phyloP scores from a whole-genome alignment of 225 moss, liverwort and hornwort genomes.

The Thuidium tamariscinum region DNA sequence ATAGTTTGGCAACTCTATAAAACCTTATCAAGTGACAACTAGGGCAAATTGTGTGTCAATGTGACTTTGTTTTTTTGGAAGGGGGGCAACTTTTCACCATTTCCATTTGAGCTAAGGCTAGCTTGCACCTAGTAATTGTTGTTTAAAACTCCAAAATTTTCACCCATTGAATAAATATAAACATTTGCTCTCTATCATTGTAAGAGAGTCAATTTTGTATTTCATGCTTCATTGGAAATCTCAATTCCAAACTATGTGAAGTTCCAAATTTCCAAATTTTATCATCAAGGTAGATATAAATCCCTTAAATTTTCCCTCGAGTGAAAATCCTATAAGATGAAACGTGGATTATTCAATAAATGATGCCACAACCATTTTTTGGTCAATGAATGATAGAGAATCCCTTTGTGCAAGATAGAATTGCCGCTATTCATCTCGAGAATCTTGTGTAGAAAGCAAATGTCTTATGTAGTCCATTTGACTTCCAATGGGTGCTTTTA shows the following conservation, averaged over 20 bases:
- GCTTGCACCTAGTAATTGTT: accelerated
- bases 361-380: no score
- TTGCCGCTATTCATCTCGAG: no score
- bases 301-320: accelerated
- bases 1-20: no score
- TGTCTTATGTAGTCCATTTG: no score
- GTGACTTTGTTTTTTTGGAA: no score
- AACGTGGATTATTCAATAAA: no score
- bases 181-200: neutral
- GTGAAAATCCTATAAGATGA: neutral
- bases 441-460: no score
- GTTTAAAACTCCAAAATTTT: neutral
- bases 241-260: neutral
- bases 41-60: neutral
- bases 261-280: neutral
- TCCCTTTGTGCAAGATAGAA: no score
- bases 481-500: no score
- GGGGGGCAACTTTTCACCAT: neutral
- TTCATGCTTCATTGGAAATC: neutral
- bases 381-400: no score
- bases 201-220: neutral
- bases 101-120: neutral
- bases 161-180: neutral
- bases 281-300: neutral
- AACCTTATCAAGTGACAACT: no score